Percentiles rank a stretch among this genome's conserved stretches.
Evolutionary conservation across 805 yeast genomes (phyloP).

Genomic region (Saccharomycopsis javanensis): DNA sequence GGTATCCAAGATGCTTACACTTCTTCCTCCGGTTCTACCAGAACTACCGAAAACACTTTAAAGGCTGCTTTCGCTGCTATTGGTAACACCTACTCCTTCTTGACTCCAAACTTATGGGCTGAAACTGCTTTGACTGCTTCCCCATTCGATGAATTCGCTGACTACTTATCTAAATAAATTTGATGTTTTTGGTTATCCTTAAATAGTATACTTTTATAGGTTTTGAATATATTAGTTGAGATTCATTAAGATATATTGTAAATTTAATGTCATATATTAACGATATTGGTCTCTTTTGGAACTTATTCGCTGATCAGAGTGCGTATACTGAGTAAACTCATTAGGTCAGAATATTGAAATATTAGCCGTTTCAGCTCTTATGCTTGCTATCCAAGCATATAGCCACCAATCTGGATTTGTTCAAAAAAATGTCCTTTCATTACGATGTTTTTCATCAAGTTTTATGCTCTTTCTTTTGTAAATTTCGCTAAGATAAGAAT

Average conservation of each 20-base stretch:
- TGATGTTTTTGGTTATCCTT: neutral
- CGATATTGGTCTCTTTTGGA: neutral
- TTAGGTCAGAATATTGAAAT: no score
- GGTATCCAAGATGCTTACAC: conserved; percentile 99
- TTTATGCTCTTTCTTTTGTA: no score
- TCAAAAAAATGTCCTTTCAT: neutral
- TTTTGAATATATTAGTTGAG: neutral
- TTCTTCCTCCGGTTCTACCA: conserved; percentile 96
- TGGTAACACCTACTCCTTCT: conserved; percentile 99
- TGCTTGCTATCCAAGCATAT: neutral
- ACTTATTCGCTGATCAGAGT: neutral
- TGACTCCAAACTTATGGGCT: conserved; percentile 98
- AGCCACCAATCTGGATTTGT: neutral
- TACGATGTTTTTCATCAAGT: neutral
- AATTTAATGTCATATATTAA: neutral
- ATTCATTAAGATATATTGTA: neutral
- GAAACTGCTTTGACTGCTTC: conserved; percentile 75
- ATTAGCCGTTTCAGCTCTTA: no score
- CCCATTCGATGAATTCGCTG: conserved; percentile 93
- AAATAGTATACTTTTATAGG: neutral
- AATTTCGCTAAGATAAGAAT: no score
- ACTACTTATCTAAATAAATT: conserved; percentile 23
- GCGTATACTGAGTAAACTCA: neutral
- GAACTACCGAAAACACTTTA: conserved; percentile 99
- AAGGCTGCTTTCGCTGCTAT: conserved; percentile 99